These are phyloP conservation scores for Cornus suecica DNA, from an alignment of 148 eudicot genomes.

Conservation along the genomic window DNA sequence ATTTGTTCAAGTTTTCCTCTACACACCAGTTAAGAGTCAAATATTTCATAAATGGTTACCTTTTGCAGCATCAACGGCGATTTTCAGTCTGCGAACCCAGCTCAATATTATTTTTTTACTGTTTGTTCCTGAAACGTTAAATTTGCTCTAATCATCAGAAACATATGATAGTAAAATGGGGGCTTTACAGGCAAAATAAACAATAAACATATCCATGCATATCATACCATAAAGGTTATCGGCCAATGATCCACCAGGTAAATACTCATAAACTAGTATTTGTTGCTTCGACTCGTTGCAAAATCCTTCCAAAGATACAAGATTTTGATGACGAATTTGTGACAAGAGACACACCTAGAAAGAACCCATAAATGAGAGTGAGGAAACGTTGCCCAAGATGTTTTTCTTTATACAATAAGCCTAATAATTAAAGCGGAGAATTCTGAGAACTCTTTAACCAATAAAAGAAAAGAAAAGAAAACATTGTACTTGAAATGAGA, in stretches of 20 bases:
- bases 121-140: conserved; percentile 41
- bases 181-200: not conserved
- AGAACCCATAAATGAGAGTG: not conserved
- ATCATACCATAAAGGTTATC: conserved; percentile 71
- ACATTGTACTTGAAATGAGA: not conserved
- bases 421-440: not conserved
- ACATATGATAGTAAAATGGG: not conserved
- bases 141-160: not conserved
- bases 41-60: conserved; percentile 28
- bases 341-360: conserved; percentile 65
- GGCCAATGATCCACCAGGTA: conserved; percentile 88
- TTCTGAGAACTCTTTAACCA: not conserved
- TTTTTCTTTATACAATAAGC: not conserved
- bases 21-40: not conserved
- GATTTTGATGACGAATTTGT: conserved; percentile 70
- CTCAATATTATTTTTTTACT: conserved; percentile 58
- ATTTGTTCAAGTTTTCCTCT: not conserved
- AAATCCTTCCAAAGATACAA: conserved; percentile 78
- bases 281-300: conserved; percentile 71
- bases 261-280: conserved; percentile 71
- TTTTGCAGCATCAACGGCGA: conserved; percentile 88
- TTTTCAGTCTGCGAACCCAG: conserved; percentile 81
- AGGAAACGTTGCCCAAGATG: not conserved
- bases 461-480: too few species aligned
- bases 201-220: not conserved